Conservation (phyloP, 805 yeast species). For the Isabelozyma gotoi region DNA sequence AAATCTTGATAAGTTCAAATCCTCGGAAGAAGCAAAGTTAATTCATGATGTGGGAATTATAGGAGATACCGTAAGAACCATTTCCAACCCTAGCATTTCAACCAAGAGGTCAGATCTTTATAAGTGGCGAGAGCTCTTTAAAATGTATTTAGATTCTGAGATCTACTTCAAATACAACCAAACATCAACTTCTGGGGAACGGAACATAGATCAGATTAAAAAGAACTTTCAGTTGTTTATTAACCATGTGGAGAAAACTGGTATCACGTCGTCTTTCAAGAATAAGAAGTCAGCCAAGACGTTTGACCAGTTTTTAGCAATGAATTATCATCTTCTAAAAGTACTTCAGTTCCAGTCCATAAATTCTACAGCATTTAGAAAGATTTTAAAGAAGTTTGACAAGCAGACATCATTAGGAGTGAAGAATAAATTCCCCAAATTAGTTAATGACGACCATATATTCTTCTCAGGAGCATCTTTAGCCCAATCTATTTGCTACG, state of each 20-base stretch:
- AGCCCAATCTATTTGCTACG: conserved; percentile 52
- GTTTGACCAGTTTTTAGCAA: conserved; percentile 48
- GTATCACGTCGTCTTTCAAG: conserved; percentile 41
- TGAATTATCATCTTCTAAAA: conserved; percentile 57
- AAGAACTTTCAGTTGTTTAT: conserved; percentile 42
- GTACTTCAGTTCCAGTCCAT: conserved; percentile 60
- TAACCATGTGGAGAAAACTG: conserved; percentile 35
- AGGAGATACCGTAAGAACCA: conserved; percentile 36
- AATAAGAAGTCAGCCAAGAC: conserved; percentile 44
- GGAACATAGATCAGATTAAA: conserved; percentile 46
- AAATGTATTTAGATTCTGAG: conserved; percentile 62
- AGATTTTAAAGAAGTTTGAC: conserved; percentile 74
- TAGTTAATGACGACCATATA: conserved; percentile 40
- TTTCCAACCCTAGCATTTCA: conserved; percentile 36
- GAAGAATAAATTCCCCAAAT: conserved; percentile 44
- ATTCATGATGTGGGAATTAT: conserved; percentile 42
- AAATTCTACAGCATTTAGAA: conserved; percentile 62
- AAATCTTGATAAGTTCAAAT: conserved; percentile 44
- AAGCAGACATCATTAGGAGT: conserved; percentile 63
- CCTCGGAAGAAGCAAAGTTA: conserved; percentile 43
- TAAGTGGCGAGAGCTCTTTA: conserved; percentile 69
- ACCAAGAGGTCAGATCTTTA: conserved; percentile 54
- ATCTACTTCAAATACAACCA: conserved; percentile 59
- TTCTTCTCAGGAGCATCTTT: conserved; percentile 48
- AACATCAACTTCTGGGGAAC: conserved; percentile 36